Base-by-base conservation (phyloP, 805 yeast species). In the Lipomyces japonicus region DNA sequence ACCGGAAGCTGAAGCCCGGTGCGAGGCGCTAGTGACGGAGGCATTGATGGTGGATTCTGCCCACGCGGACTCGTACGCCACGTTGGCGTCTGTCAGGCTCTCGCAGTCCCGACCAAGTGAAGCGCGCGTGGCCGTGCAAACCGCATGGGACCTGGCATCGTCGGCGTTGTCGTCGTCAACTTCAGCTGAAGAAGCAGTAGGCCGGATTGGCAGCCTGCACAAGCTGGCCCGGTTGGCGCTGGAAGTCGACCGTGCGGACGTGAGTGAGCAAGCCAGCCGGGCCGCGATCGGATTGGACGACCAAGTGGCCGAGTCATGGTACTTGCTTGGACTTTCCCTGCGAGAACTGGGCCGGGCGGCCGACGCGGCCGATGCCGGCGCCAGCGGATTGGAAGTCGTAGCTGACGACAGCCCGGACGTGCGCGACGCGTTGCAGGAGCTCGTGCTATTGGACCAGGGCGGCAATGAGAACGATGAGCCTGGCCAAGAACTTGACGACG, bases 21-120 rank as follows among this genome's bases (percentile, higher is more conserved):
- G 97, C 69, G 85, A 89, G 60, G 74, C 74, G 48, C 73, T 86
- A 57, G 82, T 90, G 47, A 68, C 76, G 9, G 78, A 77, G 58
- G 80, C 95, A 1, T 68, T 87, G 62, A 68, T 77, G 45, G 67
- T 86, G 30, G 71, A 72, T 21, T 62, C 65, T 2, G 60, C 66
- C 28, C 81, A 85, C 50, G 85, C 95, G 1, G 97, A 90, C 66
- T 78, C 87, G 1, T 86, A 87, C 81, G 77, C 89, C 1, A 73
- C 86, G 28, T 71, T 89, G 55, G 88, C 95, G 3, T 87, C 95
- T 38, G 86, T 93, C 53, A 77, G 95, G 53, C 88, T 91, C 41
- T 86, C 96, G 5, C 97, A 93, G 67, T 89, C 83, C 64, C 72
- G 80, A 44, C 75, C 71, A 36, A 74, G 75, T 0, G 96, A 89